Conservation (phyloP, 257 asterid genomes). For the Voacanga thouarsii region DNA sequence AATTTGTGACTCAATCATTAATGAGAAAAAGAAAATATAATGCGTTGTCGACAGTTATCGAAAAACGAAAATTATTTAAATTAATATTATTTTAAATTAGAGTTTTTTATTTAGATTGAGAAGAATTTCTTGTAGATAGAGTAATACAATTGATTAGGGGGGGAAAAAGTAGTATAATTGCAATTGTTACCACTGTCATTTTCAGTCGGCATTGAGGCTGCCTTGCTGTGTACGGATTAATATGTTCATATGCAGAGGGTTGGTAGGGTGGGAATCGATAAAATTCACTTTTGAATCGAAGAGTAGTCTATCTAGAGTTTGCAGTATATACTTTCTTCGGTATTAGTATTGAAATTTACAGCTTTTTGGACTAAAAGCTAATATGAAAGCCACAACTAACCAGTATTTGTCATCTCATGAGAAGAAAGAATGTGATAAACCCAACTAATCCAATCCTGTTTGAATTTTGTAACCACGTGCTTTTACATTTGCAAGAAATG, state of each 20-base stretch:
- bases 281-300: not conserved
- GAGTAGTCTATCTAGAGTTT: not conserved
- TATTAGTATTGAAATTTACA: conserved; percentile 9
- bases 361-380: not conserved
- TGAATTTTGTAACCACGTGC: conserved; percentile 12
- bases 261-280: not conserved
- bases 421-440: not conserved
- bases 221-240: not conserved
- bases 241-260: not conserved
- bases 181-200: not conserved
- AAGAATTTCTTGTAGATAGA: not conserved
- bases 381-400: conserved; percentile 22
- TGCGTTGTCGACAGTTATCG: no score
- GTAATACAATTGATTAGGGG: no score
- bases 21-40: no score
- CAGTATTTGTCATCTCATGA: conserved; percentile 5
- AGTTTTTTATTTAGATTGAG: no score
- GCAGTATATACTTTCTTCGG: not conserved
- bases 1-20: no score
- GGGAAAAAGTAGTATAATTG: not conserved
- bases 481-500: not conserved
- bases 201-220: not conserved
- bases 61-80: no score
- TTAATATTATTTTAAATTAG: no score
- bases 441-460: conserved; percentile 30